A percentile compares a stretch with the other conserved stretches of the same genome.
Evolutionary conservation across 169 alveolate genomes (phyloP).

Genomic region (Eimeria sp.): DNA sequence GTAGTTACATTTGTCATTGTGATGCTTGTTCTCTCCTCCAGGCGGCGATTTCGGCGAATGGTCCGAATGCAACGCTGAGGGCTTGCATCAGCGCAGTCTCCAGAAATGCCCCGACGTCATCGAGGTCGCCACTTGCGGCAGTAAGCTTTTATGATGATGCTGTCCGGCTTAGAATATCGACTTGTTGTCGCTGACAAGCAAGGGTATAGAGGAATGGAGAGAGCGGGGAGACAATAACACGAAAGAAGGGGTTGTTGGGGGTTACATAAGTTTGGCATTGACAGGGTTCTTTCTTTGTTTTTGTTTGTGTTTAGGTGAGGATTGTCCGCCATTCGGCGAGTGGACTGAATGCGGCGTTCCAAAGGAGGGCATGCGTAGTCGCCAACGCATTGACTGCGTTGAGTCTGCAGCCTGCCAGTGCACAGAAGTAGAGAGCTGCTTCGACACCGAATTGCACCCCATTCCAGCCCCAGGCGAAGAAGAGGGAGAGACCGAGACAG

Average conservation of each 20-base stretch:
- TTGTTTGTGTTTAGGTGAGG: neutral
- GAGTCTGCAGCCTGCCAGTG: neutral
- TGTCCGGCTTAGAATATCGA: no score
- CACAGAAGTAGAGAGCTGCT: slow-evolving; percentile 53
- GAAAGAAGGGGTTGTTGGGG: no score
- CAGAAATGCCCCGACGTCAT: slow-evolving; percentile 43
- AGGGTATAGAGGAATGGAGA: no score
- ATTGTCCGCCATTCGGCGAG: slow-evolving; percentile 72
- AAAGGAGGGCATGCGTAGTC: slow-evolving; percentile 42
- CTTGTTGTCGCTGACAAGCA: no score
- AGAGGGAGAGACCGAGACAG: neutral
- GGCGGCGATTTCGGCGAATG: slow-evolving; percentile 61
- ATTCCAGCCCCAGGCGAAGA: slow-evolving; percentile 20
- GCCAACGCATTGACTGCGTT: slow-evolving; percentile 21
- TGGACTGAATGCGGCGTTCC: slow-evolving; percentile 74
- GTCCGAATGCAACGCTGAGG: slow-evolving; percentile 27
- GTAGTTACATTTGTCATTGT: neutral
- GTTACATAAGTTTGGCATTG: no score
- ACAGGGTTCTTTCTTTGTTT: no score
- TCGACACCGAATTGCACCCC: neutral
- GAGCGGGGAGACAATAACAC: no score
- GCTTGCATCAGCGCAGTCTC: slow-evolving; percentile 16
- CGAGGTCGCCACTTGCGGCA: slow-evolving; percentile 23
- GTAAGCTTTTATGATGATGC: neutral
- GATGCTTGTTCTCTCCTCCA: neutral